Conservation (phyloP, 176 grass and related monocot species). For the Carex parvula region DNA sequence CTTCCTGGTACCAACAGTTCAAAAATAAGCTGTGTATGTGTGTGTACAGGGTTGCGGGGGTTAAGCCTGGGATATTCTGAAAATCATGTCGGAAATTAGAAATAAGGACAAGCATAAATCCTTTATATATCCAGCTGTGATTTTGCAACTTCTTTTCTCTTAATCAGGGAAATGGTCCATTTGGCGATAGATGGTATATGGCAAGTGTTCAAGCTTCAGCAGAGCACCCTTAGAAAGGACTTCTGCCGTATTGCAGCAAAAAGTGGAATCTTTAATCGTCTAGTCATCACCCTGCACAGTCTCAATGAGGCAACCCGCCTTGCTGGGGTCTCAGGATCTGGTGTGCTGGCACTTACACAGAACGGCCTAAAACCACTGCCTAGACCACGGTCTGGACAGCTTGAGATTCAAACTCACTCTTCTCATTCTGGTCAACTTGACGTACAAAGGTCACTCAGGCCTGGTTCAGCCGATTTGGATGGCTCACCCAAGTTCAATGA, state of each 20-base stretch:
- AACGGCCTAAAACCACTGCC: conserved; percentile 50
- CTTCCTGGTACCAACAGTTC: not conserved
- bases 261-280: conserved; percentile 76
- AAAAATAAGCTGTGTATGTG: not conserved
- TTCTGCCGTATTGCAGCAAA: conserved; percentile 94
- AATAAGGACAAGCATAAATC: not conserved
- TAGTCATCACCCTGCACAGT: conserved; percentile 93
- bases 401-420: conserved; percentile 55
- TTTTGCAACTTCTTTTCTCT: conserved; percentile 30
- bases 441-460: conserved; percentile 1
- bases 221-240: conserved; percentile 80
- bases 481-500: conserved; percentile 57
- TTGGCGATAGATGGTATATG: conserved; percentile 96
- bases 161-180: conserved; percentile 96
- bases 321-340: conserved; percentile 62
- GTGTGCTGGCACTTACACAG: conserved; percentile 52
- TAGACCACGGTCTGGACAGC: conserved; percentile 60
- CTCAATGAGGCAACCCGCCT: conserved; percentile 94
- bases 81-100: not conserved
- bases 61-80: not conserved
- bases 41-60: not conserved
- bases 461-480: conserved; percentile 38
- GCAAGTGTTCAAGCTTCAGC: conserved; percentile 95
- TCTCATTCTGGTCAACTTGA: conserved; percentile 30
- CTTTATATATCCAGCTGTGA: conserved; percentile 18